Evolutionary conservation across 768 basidiomycete genomes (phyloP), one percentile per base, ranked within the genome.

Genomic region (Astraeus odoratus): DNA sequence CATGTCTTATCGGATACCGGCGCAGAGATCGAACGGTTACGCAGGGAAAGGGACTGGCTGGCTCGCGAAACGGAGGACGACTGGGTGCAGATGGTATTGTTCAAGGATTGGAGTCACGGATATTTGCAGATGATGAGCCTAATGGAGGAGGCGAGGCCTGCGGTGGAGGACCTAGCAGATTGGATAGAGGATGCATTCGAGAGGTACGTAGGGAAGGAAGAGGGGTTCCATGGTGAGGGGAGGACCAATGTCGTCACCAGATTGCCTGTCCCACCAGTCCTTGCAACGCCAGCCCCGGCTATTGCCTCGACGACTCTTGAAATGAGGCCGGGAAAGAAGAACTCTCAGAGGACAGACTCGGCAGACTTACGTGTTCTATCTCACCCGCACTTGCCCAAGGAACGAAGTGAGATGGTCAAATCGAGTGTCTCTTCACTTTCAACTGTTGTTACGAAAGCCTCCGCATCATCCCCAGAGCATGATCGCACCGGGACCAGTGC

Each of bases 71-170:
- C 73, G 41, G 96, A 97, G 49, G 83, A 88, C 50, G 93, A 96
- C 61, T 94, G 93, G 93, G 91, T 96, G 18, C 85, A 87, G 61
- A 83, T 92, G 73, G 81, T 88, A 51, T 76, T 97, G 46, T 90
- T 95, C 64, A 86, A 88, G 24, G 94, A 94, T 39, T 97, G 94
- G 96, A 91, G 89, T 56, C 93, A 96, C 64, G 95, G 92, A 29
- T 97, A 92, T 68, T 74, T 95, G 55, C 95, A 96, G 70, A 99
- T 99, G 95, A 76, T 85, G 30, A 69, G 78, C 19, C 64, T 97
- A 54, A 87, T 99, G 80, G 69, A 66, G 33, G 92, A 94, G 55
- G 90, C 87, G 13, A 78, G 74, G 57, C 77, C 75, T 46, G 86
- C 83, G 18, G 82, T 94, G 51, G 74, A 80, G 50, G 86, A 90